Evolutionary conservation across 2,329 filamentous ascomycete species (phyloP), one percentile per base, ranked within the genome.

Genomic region (Penicillium occitanis): DNA sequence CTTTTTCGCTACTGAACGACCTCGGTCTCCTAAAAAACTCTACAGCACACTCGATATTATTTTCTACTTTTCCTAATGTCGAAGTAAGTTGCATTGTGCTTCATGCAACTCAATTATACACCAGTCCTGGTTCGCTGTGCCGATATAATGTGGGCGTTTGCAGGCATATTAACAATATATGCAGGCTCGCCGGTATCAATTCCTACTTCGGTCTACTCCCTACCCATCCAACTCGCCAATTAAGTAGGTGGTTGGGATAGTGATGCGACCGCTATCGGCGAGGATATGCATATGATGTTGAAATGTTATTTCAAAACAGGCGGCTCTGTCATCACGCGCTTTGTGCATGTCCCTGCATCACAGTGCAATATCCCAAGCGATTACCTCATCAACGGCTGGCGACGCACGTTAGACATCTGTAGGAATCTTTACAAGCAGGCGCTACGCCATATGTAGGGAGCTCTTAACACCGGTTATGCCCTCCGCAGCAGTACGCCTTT

Each of bases 281-380:
- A 92, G 76, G 90, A 91, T 73, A 77, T 91, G 72, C 90, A 92
- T 79, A 91, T 91, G 90, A 90, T 90, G 73, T 82, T 91, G 69
- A 91, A 91, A 81, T 91, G 88, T 75, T 91, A 91, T 79, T 91
- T 91, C 69, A 87, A 88, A 0, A 83, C 91, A 25, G 89, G 89
- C 68, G 89, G 89, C 3, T 87, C 91, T 73, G 74, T 91, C 64
- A 88, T 87, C 13, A 85, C 85, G 58, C 83, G 85, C 60, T 86
- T 88, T 4, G 83, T 91, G 35, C 80, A 88, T 70, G 88, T 87
- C 68, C 88, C 90, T 2, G 88, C 90, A 66, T 91, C 89, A 77
- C 89, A 91, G 74, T 90, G 84, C 77, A 91, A 91, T 71, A 87
- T 91, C 61, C 87, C 86, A 58, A 79, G 81, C 44, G 73, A 77